phyloP scores from a whole-genome alignment of 1,284 basidiomycete genomes.

The Megacollybia platyphylla region DNA sequence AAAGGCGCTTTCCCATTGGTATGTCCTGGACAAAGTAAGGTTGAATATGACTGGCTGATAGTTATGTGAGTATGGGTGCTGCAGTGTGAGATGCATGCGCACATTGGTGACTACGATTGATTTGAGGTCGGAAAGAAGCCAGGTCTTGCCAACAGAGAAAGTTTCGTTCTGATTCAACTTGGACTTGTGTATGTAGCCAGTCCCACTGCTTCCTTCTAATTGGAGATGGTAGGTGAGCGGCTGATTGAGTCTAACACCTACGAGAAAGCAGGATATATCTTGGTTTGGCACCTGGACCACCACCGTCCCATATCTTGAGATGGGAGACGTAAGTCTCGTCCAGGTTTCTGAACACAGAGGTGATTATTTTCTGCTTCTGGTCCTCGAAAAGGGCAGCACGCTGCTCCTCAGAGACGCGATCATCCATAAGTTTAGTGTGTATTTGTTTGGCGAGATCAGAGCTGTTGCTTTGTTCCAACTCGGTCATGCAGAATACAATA shows the following conservation, averaged over 20 bases:
- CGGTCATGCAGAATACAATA: conserved; percentile 11
- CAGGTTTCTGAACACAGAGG: conserved; percentile 72
- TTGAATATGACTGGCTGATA: conserved; percentile 58
- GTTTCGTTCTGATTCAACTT: conserved; percentile 92
- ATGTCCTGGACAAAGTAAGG: conserved; percentile 75
- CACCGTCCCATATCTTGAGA: conserved; percentile 84
- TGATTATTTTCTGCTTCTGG: conserved; percentile 60
- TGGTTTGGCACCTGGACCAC: conserved; percentile 54
- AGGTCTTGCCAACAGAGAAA: conserved; percentile 97
- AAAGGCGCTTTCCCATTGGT: conserved; percentile 78
- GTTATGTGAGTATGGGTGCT: conserved; percentile 5
- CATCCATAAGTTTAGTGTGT: conserved; percentile 26
- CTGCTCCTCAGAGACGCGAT: not conserved
- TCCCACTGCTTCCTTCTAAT: conserved; percentile 51
- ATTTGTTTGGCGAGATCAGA: not conserved
- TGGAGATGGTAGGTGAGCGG: conserved; percentile 8
- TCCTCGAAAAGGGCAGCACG: conserved; percentile 11
- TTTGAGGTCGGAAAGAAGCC: conserved; percentile 77
- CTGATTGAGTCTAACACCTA: conserved; percentile 29
- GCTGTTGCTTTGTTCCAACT: conserved; percentile 4
- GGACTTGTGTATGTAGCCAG: conserved; percentile 85
- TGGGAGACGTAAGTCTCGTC: conserved; percentile 78
- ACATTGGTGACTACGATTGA: conserved; percentile 70
- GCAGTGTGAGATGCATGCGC: conserved; percentile 6
- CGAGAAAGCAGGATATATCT: conserved; percentile 81